Conservation (phyloP, 2,329 filamentous ascomycete species). For the Trichoderma cornu-damae region DNA sequence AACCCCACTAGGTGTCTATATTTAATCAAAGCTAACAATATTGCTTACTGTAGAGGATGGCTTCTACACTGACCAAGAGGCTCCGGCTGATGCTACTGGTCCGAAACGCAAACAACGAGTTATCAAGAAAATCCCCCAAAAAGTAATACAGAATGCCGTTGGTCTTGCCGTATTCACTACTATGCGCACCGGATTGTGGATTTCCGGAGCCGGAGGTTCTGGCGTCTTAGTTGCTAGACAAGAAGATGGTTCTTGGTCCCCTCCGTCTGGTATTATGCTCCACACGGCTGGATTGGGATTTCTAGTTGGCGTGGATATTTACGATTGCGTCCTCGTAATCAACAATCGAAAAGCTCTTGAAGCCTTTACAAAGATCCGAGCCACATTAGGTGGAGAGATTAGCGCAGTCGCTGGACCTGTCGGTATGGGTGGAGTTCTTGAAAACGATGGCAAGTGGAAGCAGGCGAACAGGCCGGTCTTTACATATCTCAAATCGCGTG, state of each 20-base stretch:
- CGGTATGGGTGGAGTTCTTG: constrained; percentile 57
- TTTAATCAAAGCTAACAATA: not conserved
- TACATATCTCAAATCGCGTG: constrained; percentile 76
- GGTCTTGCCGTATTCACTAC: constrained; percentile 61
- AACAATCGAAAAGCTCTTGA: constrained; percentile 63
- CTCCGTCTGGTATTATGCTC: constrained; percentile 66
- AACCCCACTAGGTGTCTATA: too few species aligned
- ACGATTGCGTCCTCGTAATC: constrained; percentile 71
- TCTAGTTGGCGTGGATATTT: constrained; percentile 67
- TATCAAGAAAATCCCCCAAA: constrained; percentile 40
- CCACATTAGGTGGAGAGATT: constrained; percentile 65
- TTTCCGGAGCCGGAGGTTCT: constrained; percentile 55
- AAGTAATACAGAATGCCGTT: constrained; percentile 50
- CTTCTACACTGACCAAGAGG: constrained; percentile 42
- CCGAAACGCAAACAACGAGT: constrained; percentile 41
- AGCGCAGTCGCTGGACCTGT: constrained; percentile 56
- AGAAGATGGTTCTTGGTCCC: constrained; percentile 60
- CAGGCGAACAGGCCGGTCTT: constrained; percentile 56
- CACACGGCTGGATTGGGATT: constrained; percentile 67
- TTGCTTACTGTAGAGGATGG: constrained; percentile 44
- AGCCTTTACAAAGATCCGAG: constrained; percentile 61
- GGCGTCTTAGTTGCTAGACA: constrained; percentile 55
- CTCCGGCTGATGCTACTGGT: constrained; percentile 27
- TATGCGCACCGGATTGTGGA: constrained; percentile 53
- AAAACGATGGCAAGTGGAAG: constrained; percentile 29